phyloP scores from a whole-genome alignment of 2,329 filamentous ascomycete species.

The Colletotrichum tropicicola region DNA sequence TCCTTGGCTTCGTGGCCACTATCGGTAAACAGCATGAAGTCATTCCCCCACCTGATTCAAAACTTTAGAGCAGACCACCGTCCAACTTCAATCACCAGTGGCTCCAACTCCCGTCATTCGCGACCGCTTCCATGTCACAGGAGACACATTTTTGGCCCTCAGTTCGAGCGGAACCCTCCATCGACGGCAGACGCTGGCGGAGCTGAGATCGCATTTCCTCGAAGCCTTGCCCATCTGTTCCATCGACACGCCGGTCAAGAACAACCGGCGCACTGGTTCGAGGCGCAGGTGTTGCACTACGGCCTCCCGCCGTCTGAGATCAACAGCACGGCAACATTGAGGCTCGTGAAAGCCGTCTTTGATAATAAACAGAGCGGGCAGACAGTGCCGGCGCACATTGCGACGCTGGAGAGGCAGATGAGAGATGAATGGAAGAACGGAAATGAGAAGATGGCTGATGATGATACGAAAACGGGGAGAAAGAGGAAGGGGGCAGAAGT shows the following conservation, averaged over 20 bases:
- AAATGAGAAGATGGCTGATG: neutral
- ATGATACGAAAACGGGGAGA: no score
- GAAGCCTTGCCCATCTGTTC: neutral
- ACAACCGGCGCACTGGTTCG: neutral
- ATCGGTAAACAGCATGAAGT: no score
- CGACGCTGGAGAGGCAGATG: neutral
- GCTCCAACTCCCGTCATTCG: no score
- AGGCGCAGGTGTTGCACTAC: neutral
- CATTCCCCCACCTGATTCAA: no score
- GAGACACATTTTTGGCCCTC: neutral
- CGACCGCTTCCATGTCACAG: neutral
- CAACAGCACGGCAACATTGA: neutral
- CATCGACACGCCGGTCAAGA: neutral
- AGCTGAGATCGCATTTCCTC: neutral
- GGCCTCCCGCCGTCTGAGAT: neutral
- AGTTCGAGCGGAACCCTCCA: neutral
- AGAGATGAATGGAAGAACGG: neutral
- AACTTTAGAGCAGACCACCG: no score
- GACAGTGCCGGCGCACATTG: neutral
- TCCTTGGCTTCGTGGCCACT: no score
- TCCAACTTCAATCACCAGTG: neutral
- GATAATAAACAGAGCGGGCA: neutral
- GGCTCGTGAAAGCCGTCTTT: neutral
- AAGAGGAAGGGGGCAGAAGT: no score
- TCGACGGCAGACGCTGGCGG: neutral